Conservation (phyloP, 192 early-diverging fungal genomes). For the Backusella macrospora region DNA sequence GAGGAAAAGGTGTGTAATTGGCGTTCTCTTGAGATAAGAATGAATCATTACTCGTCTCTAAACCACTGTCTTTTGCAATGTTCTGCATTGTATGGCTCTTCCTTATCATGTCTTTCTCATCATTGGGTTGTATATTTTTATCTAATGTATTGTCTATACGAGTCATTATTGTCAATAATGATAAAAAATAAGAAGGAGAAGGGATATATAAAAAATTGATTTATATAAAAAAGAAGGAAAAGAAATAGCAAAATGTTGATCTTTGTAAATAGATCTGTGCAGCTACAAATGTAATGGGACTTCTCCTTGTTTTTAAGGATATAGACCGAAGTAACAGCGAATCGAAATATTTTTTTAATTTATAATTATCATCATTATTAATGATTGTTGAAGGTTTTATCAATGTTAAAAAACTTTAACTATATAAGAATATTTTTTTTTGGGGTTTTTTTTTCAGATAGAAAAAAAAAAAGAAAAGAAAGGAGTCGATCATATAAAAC, state of each 20-base stretch:
- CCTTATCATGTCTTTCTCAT: not conserved
- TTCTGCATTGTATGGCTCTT: not conserved
- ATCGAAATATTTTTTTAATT: not conserved
- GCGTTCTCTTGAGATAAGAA: not conserved
- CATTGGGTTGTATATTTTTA: no score
- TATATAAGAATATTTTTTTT: no score
- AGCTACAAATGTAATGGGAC: not conserved
- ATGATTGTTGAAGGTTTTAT: no score
- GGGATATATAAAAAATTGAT: no score
- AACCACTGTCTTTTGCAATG: not conserved
- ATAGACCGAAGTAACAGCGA: not conserved
- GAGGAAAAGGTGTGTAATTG: not conserved
- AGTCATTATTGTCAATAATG: no score
- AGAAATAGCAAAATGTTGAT: not conserved
- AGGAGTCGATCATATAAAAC: no score
- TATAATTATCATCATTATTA: not conserved
- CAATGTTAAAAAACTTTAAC: no score
- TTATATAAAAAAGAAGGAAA: not conserved
- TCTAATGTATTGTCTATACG: not conserved
- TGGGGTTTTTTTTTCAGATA: no score
- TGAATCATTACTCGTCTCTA: not conserved
- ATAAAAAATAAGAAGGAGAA: no score
- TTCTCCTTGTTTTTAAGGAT: slow-evolving; percentile 5
- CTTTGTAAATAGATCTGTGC: slow-evolving; percentile 8
- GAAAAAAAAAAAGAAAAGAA: no score